Percentiles rank a stretch among this genome's conserved stretches.
These are phyloP conservation scores for Naganishia sp. DNA, from an alignment of 1,284 basidiomycete species.

Conservation along the genomic window DNA sequence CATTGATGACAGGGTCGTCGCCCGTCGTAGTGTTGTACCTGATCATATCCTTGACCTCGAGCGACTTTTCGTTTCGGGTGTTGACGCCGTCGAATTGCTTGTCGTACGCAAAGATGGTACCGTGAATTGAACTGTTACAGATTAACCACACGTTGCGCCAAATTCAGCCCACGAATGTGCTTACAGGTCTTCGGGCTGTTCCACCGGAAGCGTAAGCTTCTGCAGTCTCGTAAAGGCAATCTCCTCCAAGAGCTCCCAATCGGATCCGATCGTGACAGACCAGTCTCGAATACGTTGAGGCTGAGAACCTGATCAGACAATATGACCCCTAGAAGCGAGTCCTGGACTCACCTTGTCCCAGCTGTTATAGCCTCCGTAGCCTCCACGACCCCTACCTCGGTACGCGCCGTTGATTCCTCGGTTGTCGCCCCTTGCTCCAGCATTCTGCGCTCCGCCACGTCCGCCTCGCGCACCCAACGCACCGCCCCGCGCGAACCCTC, in stretches of 20 bases:
- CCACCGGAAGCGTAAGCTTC: conserved; percentile 89
- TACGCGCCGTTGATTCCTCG: conserved; percentile 48
- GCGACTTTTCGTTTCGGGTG: conserved; percentile 84
- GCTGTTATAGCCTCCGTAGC: conserved; percentile 82
- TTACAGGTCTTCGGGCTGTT: conserved; percentile 82
- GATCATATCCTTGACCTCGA: conserved; percentile 90
- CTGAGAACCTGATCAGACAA: conserved; percentile 53
- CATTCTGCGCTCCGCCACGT: conserved; percentile 42
- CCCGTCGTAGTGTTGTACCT: conserved; percentile 97
- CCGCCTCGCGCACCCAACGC: conserved; percentile 38
- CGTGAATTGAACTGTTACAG: conserved; percentile 59
- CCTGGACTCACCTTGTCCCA: conserved; percentile 74
- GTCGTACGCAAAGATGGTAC: conserved; percentile 89
- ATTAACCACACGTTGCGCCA: background rate
- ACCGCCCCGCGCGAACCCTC: conserved; percentile 58
- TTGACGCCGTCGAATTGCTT: conserved; percentile 94
- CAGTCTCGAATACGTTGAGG: conserved; percentile 88
- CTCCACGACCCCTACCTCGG: conserved; percentile 63
- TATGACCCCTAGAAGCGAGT: background rate
- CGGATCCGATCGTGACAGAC: conserved; percentile 85
- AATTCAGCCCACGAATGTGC: conserved; percentile 43
- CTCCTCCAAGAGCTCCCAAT: conserved; percentile 94
- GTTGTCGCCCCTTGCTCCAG: conserved; percentile 37
- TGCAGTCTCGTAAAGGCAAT: conserved; percentile 92
- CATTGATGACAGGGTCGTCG: conserved; percentile 92